A percentile compares a stretch with the other conserved stretches of the same genome.
Conservation (phyloP, 2,329 filamentous ascomycete genomes). For the Xylaria sp. region DNA sequence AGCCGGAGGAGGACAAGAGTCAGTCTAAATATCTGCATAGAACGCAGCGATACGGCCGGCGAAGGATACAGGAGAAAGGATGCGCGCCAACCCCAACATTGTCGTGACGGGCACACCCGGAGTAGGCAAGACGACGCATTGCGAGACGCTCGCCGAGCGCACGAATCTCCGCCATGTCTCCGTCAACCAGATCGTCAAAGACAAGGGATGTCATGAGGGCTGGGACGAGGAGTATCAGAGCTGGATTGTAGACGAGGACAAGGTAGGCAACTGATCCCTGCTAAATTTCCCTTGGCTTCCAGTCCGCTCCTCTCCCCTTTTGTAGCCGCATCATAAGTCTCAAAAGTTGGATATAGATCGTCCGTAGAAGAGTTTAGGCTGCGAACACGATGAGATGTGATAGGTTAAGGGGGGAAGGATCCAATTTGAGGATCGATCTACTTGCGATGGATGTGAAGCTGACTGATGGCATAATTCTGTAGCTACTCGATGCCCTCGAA, state of each 20-base stretch:
- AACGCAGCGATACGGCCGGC: conserved; percentile 9
- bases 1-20: not conserved
- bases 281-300: not conserved
- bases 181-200: conserved; percentile 91
- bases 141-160: conserved; percentile 76
- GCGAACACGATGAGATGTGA: not conserved
- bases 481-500: conserved; percentile 90
- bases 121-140: conserved; percentile 93
- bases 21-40: not conserved
- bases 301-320: not conserved
- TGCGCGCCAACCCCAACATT: conserved; percentile 76
- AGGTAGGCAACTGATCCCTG: conserved; percentile 59
- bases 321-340: not conserved
- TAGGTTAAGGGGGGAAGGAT: not conserved
- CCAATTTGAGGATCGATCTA: not conserved
- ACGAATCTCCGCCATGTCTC: conserved; percentile 82
- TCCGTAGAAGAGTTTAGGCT: not conserved
- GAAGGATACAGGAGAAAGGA: conserved; percentile 32
- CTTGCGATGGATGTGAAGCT: conserved; percentile 22
- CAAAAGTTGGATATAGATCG: not conserved
- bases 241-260: conserved; percentile 96
- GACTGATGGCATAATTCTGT: conserved; percentile 29
- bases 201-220: conserved; percentile 83
- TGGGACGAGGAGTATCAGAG: conserved; percentile 85
- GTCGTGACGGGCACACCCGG: conserved; percentile 95